phyloP scores from a whole-genome alignment of 257 asterid species.

The Pogostemon cablin region DNA sequence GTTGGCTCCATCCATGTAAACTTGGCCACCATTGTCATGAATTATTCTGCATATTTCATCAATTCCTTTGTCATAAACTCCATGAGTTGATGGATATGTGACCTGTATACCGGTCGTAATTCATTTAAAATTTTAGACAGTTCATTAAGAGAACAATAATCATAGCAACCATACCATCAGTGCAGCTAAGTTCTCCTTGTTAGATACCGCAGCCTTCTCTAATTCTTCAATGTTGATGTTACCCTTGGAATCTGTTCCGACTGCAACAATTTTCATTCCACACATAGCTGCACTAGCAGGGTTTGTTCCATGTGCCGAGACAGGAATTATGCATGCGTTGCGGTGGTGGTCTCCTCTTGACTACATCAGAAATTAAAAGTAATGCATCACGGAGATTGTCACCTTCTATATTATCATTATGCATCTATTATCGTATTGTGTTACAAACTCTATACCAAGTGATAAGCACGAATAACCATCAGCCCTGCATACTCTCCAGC shows the following conservation, averaged over 20 bases:
- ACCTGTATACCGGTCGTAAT: slow-evolving; percentile 53
- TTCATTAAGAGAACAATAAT: slow-evolving; percentile 4
- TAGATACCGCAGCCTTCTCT: slow-evolving; percentile 78
- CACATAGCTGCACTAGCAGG: slow-evolving; percentile 99
- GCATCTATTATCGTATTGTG: not conserved
- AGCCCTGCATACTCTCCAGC: slow-evolving; percentile 97
- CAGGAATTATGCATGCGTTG: slow-evolving; percentile 92
- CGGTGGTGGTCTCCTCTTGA: slow-evolving; percentile 94
- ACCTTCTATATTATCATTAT: not conserved
- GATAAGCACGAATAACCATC: slow-evolving; percentile 98
- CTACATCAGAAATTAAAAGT: slow-evolving; percentile 42
- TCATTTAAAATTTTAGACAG: slow-evolving; percentile 7
- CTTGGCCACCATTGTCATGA: slow-evolving; percentile 97
- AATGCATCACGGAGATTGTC: not conserved
- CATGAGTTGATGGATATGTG: slow-evolving; percentile 97
- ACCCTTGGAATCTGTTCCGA: slow-evolving; percentile 97
- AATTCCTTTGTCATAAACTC: slow-evolving; percentile 95
- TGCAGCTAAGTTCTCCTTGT: slow-evolving; percentile 79
- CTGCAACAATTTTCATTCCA: slow-evolving; percentile 94
- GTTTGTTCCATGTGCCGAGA: slow-evolving; percentile 97
- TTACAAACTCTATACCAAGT: slow-evolving; percentile 53
- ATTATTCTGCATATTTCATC: slow-evolving; percentile 93
- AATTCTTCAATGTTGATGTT: slow-evolving; percentile 91
- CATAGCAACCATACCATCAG: slow-evolving; percentile 65
- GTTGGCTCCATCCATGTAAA: slow-evolving; percentile 99